Evolutionary conservation across 345 rosid species (phyloP).

Genomic region (Linum trigynum): DNA sequence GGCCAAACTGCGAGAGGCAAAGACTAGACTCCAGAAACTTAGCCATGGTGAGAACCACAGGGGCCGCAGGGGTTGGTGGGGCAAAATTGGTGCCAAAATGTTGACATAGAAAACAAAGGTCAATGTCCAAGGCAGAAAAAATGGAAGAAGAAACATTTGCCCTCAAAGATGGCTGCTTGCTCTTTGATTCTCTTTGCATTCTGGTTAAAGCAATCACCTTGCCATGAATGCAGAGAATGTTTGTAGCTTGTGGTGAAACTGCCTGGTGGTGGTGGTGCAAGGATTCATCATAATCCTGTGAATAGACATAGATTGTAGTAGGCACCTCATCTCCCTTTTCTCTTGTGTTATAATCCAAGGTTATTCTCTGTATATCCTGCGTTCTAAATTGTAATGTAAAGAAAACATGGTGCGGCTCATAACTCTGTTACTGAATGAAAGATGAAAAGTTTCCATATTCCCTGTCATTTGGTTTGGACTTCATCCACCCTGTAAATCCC

Average conservation of each 20-base stretch:
- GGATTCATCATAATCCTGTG: background rate
- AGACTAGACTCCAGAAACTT: conserved; percentile 51
- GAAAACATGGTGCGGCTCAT: background rate
- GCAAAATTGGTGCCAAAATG: conserved; percentile 30
- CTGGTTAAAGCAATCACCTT: too few relatives aligned
- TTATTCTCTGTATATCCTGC: background rate
- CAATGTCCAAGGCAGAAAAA: background rate
- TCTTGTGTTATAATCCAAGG: background rate
- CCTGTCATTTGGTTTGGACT: too few relatives aligned
- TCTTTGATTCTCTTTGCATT: background rate
- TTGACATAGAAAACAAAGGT: background rate
- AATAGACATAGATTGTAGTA: background rate
- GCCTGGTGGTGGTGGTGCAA: background rate
- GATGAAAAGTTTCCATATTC: too few relatives aligned
- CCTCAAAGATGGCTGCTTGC: background rate
- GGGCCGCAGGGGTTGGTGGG: conserved; percentile 85
- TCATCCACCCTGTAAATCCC: too few relatives aligned
- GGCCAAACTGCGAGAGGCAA: conserved; percentile 56
- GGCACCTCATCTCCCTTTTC: background rate
- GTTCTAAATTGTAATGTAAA: background rate
- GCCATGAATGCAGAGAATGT: background rate
- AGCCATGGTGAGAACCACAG: conserved; percentile 38
- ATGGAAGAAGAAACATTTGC: background rate
- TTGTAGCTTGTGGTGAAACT: background rate
- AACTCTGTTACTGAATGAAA: background rate